phyloP scores from a whole-genome alignment of 257 asterid species.

The Solanum tarapatanum region DNA sequence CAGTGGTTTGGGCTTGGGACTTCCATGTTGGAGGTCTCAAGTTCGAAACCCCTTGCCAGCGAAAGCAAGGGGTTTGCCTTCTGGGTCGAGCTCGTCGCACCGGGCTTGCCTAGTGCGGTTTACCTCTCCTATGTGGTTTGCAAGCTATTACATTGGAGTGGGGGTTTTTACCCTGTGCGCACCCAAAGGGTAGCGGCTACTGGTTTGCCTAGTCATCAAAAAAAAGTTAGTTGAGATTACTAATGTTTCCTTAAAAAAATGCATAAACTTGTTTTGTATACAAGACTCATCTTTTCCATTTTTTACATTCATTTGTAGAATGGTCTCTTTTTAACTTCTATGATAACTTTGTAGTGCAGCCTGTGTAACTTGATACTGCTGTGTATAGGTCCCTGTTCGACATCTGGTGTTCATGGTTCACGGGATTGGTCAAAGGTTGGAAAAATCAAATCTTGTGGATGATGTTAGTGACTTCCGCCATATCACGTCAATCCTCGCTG shows the following conservation, averaged over 20 bases:
- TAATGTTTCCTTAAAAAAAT: background rate
- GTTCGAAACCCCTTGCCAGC: too few species aligned
- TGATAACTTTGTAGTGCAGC: background rate
- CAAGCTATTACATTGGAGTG: too few species aligned
- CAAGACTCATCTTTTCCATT: background rate
- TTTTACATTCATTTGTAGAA: background rate
- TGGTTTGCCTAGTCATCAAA: too few species aligned
- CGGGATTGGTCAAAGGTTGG: slow-evolving; percentile 97
- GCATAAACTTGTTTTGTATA: background rate
- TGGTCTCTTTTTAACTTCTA: background rate
- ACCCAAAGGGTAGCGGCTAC: too few species aligned
- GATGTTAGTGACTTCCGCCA: slow-evolving; percentile 84
- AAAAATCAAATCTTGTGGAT: slow-evolving; percentile 93
- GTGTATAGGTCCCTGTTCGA: slow-evolving; percentile 77
- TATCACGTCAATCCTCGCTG: slow-evolving; percentile 64
- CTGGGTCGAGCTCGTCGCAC: too few species aligned
- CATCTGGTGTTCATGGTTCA: slow-evolving; percentile 97
- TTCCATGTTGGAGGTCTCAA: too few species aligned
- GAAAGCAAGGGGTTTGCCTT: too few species aligned
- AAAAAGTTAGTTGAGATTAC: background rate
- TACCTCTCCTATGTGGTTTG: too few species aligned
- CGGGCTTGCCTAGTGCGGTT: too few species aligned
- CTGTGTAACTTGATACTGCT: slow-evolving; percentile 1
- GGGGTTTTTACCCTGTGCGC: too few species aligned
- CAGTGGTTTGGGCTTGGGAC: too few species aligned